Conservation (phyloP, 164 flowering plant species). For the Stephania cephalantha region DNA sequence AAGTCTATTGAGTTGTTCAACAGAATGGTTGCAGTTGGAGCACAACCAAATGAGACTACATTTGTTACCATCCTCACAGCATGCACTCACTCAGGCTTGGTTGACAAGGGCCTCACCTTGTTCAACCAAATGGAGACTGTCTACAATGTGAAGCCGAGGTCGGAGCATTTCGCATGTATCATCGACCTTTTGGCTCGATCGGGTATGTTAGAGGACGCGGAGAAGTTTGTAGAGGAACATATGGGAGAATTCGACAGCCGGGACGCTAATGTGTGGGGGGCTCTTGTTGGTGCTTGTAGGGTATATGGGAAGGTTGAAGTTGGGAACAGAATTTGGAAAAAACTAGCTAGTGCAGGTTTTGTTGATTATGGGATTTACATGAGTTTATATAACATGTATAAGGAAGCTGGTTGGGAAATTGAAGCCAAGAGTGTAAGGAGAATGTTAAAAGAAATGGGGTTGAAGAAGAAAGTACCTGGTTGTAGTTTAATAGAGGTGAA, state of each 20-base stretch:
- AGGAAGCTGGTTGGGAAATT: constrained; percentile 50
- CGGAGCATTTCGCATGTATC: constrained; percentile 53
- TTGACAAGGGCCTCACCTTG: constrained; percentile 36
- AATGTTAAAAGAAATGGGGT: constrained; percentile 31
- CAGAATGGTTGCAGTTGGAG: constrained; percentile 35
- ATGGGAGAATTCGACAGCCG: constrained; percentile 37
- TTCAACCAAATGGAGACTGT: constrained; percentile 40
- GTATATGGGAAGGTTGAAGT: constrained; percentile 42
- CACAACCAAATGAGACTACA: constrained; percentile 50
- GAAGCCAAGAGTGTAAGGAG: constrained; percentile 44
- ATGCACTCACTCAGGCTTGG: constrained; percentile 57
- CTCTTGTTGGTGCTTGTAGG: constrained; percentile 55
- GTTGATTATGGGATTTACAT: constrained; percentile 45
- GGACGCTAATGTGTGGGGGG: constrained; percentile 68
- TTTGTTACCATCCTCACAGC: constrained; percentile 51
- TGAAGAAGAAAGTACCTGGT: constrained; percentile 47
- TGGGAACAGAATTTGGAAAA: constrained; percentile 46
- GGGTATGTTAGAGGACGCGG: constrained; percentile 60
- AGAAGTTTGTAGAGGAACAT: constrained; percentile 41
- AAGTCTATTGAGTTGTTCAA: constrained; percentile 43
- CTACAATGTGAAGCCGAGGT: constrained; percentile 38
- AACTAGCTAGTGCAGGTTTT: constrained; percentile 30
- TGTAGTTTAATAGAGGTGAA: constrained; percentile 59
- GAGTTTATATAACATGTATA: constrained; percentile 46
- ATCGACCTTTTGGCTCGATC: constrained; percentile 58